These are phyloP conservation scores for Yamadazyma philogaea DNA, from an alignment of 805 yeast species.

Conservation along the genomic window DNA sequence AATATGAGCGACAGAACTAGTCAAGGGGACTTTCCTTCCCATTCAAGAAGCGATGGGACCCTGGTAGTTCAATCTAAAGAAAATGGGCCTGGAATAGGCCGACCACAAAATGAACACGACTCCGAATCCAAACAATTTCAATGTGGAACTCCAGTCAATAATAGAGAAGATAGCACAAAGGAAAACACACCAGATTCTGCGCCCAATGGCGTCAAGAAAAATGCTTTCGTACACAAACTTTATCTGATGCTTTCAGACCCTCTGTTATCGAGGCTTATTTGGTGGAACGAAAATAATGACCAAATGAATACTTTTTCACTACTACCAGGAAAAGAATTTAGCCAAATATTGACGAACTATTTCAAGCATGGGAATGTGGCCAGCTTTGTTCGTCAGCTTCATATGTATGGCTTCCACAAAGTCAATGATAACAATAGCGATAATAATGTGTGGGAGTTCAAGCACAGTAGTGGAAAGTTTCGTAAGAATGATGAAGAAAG, in stretches of 20 bases:
- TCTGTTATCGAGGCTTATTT: constrained; percentile 32
- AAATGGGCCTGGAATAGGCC: not conserved
- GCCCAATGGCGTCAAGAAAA: constrained; percentile 34
- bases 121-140: not conserved
- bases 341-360: constrained; percentile 60
- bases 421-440: constrained; percentile 42
- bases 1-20: not conserved
- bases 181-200: constrained; percentile 18
- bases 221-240: constrained; percentile 56
- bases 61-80: not conserved
- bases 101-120: not conserved
- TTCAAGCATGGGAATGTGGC: constrained; percentile 95
- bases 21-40: not conserved
- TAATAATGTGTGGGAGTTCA: constrained; percentile 50
- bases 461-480: constrained; percentile 51
- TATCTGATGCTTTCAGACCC: constrained; percentile 40
- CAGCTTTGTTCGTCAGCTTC: constrained; percentile 87
- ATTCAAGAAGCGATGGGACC: not conserved
- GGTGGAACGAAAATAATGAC: constrained; percentile 44
- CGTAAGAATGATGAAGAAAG: constrained; percentile 45
- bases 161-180: constrained; percentile 15
- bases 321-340: constrained; percentile 63
- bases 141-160: not conserved
- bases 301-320: constrained; percentile 57
- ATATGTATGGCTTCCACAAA: constrained; percentile 96